Conservation (phyloP, 495 filamentous ascomycete genomes). For the Aspergillus cavernicola region DNA sequence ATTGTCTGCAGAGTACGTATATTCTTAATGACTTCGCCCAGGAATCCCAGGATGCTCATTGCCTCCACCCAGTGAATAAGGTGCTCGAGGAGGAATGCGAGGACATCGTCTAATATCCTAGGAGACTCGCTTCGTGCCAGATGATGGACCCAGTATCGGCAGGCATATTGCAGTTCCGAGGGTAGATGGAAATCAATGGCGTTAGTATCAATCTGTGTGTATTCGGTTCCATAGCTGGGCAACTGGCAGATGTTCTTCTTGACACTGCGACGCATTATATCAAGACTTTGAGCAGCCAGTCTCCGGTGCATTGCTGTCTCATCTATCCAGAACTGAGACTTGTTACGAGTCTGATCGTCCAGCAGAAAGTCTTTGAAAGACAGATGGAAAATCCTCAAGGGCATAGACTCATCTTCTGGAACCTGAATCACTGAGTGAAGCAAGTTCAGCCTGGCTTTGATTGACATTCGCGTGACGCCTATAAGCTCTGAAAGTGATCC, state of each 20-base stretch:
- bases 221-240: slow-evolving; percentile 16
- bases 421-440: slow-evolving; percentile 24
- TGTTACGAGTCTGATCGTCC: slow-evolving; percentile 4
- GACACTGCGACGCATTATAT: slow-evolving; percentile 23
- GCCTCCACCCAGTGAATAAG: no score
- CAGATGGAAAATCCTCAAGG: slow-evolving; percentile 19
- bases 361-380: slow-evolving; percentile 31
- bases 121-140: slow-evolving; percentile 25
- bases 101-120: slow-evolving; percentile 13
- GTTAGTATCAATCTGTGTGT: slow-evolving; percentile 17
- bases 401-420: slow-evolving; percentile 16
- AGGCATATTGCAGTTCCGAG: slow-evolving; percentile 37
- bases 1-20: no score
- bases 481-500: slow-evolving; percentile 19
- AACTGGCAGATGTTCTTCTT: slow-evolving; percentile 40
- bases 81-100: no score
- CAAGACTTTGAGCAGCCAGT: slow-evolving; percentile 21
- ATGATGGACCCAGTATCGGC: slow-evolving; percentile 45
- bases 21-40: no score
- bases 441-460: slow-evolving; percentile 9
- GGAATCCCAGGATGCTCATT: no score
- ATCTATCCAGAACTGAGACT: slow-evolving; percentile 29
- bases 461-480: background rate
- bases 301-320: slow-evolving; percentile 6
- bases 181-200: slow-evolving; percentile 22